These are phyloP conservation scores for Biscogniauxia sp. DNA, from an alignment of 2,329 filamentous ascomycete species.

Conservation along the genomic window DNA sequence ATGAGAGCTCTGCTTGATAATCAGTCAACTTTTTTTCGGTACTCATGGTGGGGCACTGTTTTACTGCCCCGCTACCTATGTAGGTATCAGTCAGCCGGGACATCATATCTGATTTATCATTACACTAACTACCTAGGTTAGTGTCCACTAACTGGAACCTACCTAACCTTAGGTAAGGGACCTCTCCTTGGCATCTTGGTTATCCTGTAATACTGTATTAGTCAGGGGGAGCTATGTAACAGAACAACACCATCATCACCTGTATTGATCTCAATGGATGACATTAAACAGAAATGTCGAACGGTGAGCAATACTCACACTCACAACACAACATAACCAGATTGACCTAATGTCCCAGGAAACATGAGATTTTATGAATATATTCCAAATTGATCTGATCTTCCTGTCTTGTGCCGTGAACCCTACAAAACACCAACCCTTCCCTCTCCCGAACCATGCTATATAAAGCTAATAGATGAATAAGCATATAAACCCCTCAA, in stretches of 20 bases:
- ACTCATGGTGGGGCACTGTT: slow-evolving; percentile 23
- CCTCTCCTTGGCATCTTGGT: too few species aligned
- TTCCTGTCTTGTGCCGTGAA: background rate
- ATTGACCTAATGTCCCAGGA: too few species aligned
- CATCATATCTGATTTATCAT: background rate
- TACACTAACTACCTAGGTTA: background rate
- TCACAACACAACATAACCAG: too few species aligned
- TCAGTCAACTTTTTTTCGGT: slow-evolving; percentile 19
- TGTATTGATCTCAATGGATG: too few species aligned
- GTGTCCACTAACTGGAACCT: too few species aligned
- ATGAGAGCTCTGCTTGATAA: slow-evolving; percentile 23
- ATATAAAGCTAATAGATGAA: background rate
- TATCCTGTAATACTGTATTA: background rate
- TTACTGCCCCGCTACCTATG: slow-evolving; percentile 2
- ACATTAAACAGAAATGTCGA: too few species aligned
- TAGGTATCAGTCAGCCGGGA: background rate
- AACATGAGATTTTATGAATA: background rate
- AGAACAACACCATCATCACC: too few species aligned
- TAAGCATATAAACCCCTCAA: slow-evolving; percentile 16
- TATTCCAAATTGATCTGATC: background rate
- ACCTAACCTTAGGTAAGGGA: too few species aligned
- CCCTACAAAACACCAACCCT: background rate
- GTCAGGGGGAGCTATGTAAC: background rate
- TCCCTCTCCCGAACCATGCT: background rate
- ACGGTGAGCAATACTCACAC: too few species aligned